A percentile compares a stretch with the other conserved stretches of the same genome.
These are phyloP conservation scores for Sutorius australiensis DNA, from an alignment of 768 basidiomycete species.

Conservation along the genomic window DNA sequence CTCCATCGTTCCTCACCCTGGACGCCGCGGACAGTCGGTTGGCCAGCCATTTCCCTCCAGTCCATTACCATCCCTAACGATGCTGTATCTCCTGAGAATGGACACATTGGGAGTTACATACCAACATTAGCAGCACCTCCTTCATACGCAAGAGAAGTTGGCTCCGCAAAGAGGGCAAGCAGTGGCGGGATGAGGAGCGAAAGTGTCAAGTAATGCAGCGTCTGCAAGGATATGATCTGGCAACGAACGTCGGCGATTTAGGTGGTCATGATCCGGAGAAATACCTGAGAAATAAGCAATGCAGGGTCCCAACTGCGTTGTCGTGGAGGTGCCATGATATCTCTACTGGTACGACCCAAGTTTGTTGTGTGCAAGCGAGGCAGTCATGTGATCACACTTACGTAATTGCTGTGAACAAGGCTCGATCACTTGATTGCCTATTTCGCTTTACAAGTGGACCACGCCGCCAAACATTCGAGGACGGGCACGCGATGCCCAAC, in stretches of 20 bases:
- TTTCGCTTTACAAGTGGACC: neutral
- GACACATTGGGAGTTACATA: slow-evolving; percentile 33
- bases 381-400: slow-evolving; percentile 14
- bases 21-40: slow-evolving; percentile 66
- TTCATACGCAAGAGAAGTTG: slow-evolving; percentile 64
- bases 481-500: slow-evolving; percentile 23
- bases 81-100: slow-evolving; percentile 1
- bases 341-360: neutral
- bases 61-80: slow-evolving; percentile 85
- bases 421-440: slow-evolving; percentile 8
- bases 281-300: slow-evolving; percentile 81
- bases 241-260: neutral
- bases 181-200: slow-evolving; percentile 78
- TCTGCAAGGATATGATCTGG: slow-evolving; percentile 91
- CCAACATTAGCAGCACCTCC: slow-evolving; percentile 79
- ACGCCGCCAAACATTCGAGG: neutral
- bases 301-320: slow-evolving; percentile 83
- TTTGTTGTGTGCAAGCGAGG: too few species aligned
- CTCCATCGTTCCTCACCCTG: slow-evolving; percentile 64
- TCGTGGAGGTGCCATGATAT: slow-evolving; percentile 36
- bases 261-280: neutral
- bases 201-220: slow-evolving; percentile 89
- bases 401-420: too few species aligned
- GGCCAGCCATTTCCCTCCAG: slow-evolving; percentile 93
- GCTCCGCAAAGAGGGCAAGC: slow-evolving; percentile 70